Percentiles rank a stretch among this genome's conserved stretches.
Evolutionary conservation across 2,329 filamentous ascomycete genomes (phyloP).

Genomic region (Dendryphion nanum): DNA sequence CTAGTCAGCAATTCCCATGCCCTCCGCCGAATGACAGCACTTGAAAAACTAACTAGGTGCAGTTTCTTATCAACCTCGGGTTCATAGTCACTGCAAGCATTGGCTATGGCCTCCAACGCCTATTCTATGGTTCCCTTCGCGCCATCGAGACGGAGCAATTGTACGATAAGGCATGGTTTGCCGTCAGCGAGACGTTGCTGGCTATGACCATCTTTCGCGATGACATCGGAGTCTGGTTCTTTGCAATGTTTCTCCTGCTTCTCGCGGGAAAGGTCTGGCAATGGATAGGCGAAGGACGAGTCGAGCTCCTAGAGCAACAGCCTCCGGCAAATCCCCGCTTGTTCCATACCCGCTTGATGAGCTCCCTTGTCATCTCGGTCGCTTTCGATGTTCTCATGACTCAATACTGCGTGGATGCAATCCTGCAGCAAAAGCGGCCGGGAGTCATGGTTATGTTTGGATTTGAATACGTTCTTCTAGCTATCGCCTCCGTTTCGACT

Average conservation of each 20-base stretch:
- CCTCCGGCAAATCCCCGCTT: conserved; percentile 83
- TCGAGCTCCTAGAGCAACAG: conserved; percentile 93
- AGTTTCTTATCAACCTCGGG: conserved; percentile 90
- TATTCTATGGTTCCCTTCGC: conserved; percentile 87
- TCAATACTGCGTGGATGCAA: conserved; percentile 75
- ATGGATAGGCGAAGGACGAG: conserved; percentile 94
- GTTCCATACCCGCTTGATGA: conserved; percentile 79
- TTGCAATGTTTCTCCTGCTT: conserved; percentile 92
- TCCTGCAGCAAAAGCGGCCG: conserved; percentile 82
- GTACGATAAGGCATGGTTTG: conserved; percentile 97
- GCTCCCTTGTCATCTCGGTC: conserved; percentile 76
- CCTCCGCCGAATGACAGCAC: neutral
- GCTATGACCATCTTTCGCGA: conserved; percentile 99
- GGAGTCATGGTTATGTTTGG: conserved; percentile 99
- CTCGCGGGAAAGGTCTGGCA: conserved; percentile 96
- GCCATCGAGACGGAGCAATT: conserved; percentile 95
- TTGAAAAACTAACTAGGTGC: conserved; percentile 9
- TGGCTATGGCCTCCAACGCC: conserved; percentile 81
- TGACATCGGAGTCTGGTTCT: conserved; percentile 89
- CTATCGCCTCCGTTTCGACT: conserved; percentile 77
- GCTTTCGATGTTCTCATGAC: conserved; percentile 79
- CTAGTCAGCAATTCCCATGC: conserved; percentile 62
- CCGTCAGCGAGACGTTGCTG: conserved; percentile 91
- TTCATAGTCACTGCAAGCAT: conserved; percentile 77
- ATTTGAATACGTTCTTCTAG: conserved; percentile 91